Percentiles rank a stretch among this genome's conserved stretches.
phyloP scores from a whole-genome alignment of 495 filamentous ascomycete species.

The Trypethelium eluteriae region DNA sequence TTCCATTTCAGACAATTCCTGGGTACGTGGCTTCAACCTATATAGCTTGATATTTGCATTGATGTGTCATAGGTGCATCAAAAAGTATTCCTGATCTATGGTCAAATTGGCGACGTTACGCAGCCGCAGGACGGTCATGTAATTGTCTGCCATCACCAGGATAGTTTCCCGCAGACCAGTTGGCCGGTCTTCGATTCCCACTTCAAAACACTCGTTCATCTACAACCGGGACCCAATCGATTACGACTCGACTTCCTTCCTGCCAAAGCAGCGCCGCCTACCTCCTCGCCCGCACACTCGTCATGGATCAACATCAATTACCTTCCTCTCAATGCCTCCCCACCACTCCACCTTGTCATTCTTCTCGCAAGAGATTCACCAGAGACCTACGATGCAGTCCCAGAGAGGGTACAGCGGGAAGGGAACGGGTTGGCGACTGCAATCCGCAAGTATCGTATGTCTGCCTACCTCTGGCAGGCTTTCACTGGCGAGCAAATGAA shows the following conservation, averaged over 20 bases:
- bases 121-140: slow-evolving; percentile 70
- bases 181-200: slow-evolving; percentile 83
- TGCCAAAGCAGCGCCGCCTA: slow-evolving; percentile 55
- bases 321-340: slow-evolving; percentile 64
- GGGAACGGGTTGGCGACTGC: slow-evolving; percentile 73
- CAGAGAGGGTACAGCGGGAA: slow-evolving; percentile 65
- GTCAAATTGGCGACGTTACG: slow-evolving; percentile 66
- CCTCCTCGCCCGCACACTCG: slow-evolving; percentile 65
- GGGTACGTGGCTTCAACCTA: slow-evolving; percentile 49
- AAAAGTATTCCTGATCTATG: slow-evolving; percentile 74
- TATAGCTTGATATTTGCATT: background rate
- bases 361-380: slow-evolving; percentile 81
- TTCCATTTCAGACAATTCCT: slow-evolving; percentile 70
- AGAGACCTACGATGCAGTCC: slow-evolving; percentile 73
- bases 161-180: slow-evolving; percentile 66
- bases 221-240: slow-evolving; percentile 80
- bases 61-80: slow-evolving; percentile 65
- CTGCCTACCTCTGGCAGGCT: slow-evolving; percentile 90
- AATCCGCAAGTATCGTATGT: slow-evolving; percentile 78
- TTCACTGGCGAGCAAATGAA: slow-evolving; percentile 94
- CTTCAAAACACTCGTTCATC: slow-evolving; percentile 82
- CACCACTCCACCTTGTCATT: slow-evolving; percentile 78
- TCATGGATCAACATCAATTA: slow-evolving; percentile 76
- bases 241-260: slow-evolving; percentile 68
- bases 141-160: slow-evolving; percentile 72